phyloP scores from a whole-genome alignment of 1,139 yeast genomes.

The Pichia norvegensis region DNA sequence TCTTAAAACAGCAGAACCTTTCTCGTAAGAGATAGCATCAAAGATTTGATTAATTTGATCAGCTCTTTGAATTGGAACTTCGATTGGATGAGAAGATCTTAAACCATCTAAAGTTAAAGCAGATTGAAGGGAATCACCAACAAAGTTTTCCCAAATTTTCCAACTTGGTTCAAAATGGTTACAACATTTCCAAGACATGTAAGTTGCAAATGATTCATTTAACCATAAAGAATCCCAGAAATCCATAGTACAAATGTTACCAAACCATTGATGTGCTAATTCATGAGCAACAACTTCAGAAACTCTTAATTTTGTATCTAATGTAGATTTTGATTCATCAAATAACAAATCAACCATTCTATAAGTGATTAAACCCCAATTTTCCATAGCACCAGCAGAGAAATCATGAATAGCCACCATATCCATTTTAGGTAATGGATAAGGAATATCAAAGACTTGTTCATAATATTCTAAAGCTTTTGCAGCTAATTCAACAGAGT shows the following conservation, averaged over 20 bases:
- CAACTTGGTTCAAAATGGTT: constrained; percentile 49
- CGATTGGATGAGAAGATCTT: constrained; percentile 53
- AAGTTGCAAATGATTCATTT: constrained; percentile 57
- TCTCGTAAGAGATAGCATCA: constrained; percentile 49
- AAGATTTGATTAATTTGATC: constrained; percentile 52
- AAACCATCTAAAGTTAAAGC: constrained; percentile 49
- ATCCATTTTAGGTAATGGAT: constrained; percentile 55
- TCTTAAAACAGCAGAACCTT: constrained; percentile 48
- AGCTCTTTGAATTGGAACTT: constrained; percentile 49
- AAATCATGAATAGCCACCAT: constrained; percentile 53
- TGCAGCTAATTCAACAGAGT: constrained; percentile 47
- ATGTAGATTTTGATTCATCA: constrained; percentile 40
- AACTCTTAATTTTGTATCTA: constrained; percentile 42
- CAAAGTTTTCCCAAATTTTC: constrained; percentile 52
- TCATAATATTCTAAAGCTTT: constrained; percentile 48
- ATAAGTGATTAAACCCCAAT: constrained; percentile 53
- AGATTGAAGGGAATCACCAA: constrained; percentile 44
- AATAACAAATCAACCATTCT: constrained; percentile 47
- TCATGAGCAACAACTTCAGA: constrained; percentile 57
- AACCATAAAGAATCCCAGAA: constrained; percentile 62
- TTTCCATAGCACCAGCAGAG: constrained; percentile 58
- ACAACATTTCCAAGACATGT: constrained; percentile 49
- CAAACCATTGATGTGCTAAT: constrained; percentile 60
- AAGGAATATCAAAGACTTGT: constrained; percentile 45
- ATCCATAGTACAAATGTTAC: constrained; percentile 56